Percentiles rank a stretch among this genome's conserved stretches.
These are phyloP conservation scores for Tulasnella sp. DNA, from an alignment of 768 basidiomycete species.

Conservation along the genomic window DNA sequence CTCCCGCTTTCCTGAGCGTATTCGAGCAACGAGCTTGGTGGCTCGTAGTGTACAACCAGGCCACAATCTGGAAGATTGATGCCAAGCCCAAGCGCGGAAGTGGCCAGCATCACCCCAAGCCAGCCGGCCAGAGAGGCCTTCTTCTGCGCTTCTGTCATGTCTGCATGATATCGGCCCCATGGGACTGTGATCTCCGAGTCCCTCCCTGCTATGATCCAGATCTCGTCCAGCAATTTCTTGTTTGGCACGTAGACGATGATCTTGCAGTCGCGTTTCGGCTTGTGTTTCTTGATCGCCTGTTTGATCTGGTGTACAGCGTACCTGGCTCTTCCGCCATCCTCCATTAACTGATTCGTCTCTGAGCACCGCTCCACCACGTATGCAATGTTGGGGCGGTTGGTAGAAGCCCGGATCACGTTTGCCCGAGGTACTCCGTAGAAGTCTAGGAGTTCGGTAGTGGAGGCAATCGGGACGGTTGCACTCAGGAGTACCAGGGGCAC, in stretches of 20 bases:
- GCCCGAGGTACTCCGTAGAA: background rate
- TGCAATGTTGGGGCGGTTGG: background rate
- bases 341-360: background rate
- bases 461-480: background rate
- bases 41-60: background rate
- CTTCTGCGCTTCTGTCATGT: background rate
- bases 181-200: background rate
- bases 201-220: background rate
- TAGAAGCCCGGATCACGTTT: background rate
- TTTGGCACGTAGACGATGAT: background rate
- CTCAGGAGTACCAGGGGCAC: background rate
- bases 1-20: background rate
- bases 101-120: background rate
- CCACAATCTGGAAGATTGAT: background rate
- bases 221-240: background rate
- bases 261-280: background rate
- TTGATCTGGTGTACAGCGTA: background rate
- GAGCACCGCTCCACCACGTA: background rate
- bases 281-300: background rate
- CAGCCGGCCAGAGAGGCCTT: background rate
- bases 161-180: background rate
- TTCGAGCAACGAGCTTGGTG: background rate
- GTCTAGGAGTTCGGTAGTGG: background rate
- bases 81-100: background rate
- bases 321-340: background rate